Base-by-base conservation (phyloP, 257 asterid species). In the Lycium barbarum region DNA sequence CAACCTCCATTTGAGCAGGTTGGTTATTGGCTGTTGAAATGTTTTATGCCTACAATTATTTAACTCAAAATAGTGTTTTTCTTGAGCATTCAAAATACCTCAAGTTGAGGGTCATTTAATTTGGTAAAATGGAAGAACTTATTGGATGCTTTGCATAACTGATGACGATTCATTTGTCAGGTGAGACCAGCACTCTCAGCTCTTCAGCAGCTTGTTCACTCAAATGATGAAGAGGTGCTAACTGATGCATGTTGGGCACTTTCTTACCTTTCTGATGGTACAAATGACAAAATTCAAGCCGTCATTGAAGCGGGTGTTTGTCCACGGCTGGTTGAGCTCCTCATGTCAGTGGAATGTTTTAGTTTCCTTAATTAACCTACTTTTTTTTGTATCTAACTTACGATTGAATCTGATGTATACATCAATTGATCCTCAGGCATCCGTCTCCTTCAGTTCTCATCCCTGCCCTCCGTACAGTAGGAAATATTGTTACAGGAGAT, bases 171-270 rank as follows among this genome's bases (percentile, higher is more conserved):
- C 45, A 72, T 84, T 82, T 82, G 71, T 58, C 84, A 95, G 99
- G 97, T 92, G 76, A 90, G 93, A 68, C 97, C 98, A 2, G 95
- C 98, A 84, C 95, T 95, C 72, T 96, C 99, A 82, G 97, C 93
- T 72, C 96, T 95, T 62, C 94, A 92, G 90, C 92, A 86, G 49
- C 98, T 94, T 80, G 87, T 94, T 85, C 87, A 89, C 85, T 94
- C 98, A 12, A 94, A 89, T 40, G 99, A 96, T 84, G 99, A 94
- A 86, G 99, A 94, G 88, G 98, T 96, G 74, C 93, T 96, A 80
- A 96, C 98, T 33, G 99, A 96, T 93, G 98, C 99, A 53, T 95
- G 98, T 85, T 95, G 99, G 99, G 98, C 99, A 84, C 97, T 95
- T 38, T 95, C 99, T 9, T 95, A 96, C 88, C 98, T 96, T 47